Base-by-base conservation (phyloP, 2,329 filamentous ascomycete genomes). In the Cladosporium colombiae region DNA sequence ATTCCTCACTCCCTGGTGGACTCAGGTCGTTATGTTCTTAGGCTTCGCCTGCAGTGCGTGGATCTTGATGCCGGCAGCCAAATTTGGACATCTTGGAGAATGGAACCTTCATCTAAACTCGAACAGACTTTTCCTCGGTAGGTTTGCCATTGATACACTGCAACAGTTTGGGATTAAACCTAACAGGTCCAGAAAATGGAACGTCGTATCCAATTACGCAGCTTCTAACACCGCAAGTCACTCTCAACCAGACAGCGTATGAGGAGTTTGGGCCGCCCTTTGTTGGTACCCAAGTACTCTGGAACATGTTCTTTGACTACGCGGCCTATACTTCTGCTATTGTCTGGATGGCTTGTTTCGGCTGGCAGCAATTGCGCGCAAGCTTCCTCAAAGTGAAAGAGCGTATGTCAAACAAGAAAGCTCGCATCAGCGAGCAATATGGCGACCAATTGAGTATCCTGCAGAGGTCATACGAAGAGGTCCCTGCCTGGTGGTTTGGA, bases 241-340 rank as follows among this genome's bases (percentile, higher is more conserved):
- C 74, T 4, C 79, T 87, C 67, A 86, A 87, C 67, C 75, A 80
- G 62, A 81, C 80, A 3, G 79, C 77, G 1, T 82, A 78, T 65
- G 72, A 77, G n/a, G 70, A 80, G 7, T 77, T 84, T 37, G 86
- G 86, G 0, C 83, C 83, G 1, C 78, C 85, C n/a, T 86, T 86
- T 68, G 82, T 87, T 62, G 84, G 86, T 1, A 76, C 84, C 0
- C 86, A 88, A 67, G 81, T 83, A 50, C 78, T 86, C 3, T 88
- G 86, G 86, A 74, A 76, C 4, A 85, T 85, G 67, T 87, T 87
- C 75, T 88, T 87, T 72, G 84, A 85, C 71, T 88, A 88, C 65
- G 85, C 86, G 6, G 83, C 85, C 10, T 84, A 86, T 65, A 80
- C 84, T 0, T 87, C 85, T 0, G 84, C 85, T 0, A 78, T 88